A percentile compares a stretch with the other conserved stretches of the same genome.
phyloP scores from a whole-genome alignment of 106 monocot genomes.

The Amphibolis antarctica region DNA sequence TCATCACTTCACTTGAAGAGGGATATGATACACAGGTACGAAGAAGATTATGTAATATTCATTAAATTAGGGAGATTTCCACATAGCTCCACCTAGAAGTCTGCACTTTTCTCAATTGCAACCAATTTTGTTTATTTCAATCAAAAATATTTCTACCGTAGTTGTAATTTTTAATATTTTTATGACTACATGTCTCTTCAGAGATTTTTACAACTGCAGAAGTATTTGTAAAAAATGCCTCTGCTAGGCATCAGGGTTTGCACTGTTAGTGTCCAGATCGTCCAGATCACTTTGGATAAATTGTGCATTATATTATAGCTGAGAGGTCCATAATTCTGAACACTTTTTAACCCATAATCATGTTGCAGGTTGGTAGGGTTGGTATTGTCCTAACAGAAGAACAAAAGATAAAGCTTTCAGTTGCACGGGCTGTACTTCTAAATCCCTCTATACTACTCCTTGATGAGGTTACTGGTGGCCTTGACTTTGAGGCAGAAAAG shows the following conservation, averaged over 20 bases:
- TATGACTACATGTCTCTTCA: too few relatives aligned
- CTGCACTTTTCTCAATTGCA: not conserved
- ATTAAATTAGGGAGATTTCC: too few relatives aligned
- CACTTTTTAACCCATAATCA: not conserved
- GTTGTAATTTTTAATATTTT: too few relatives aligned
- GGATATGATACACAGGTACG: conserved; percentile 87
- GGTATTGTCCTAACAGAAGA: conserved; percentile 77
- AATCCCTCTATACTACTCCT: conserved; percentile 94
- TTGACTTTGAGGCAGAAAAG: conserved; percentile 94
- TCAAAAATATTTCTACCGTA: too few relatives aligned
- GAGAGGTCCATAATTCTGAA: not conserved
- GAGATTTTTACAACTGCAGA: too few relatives aligned
- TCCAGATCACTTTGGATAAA: too few relatives aligned
- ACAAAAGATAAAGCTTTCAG: conserved; percentile 91
- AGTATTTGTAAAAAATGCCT: too few relatives aligned
- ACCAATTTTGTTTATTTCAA: too few relatives aligned
- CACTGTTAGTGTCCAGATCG: too few relatives aligned
- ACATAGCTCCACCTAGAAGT: not conserved
- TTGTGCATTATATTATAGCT: not conserved
- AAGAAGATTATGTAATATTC: not conserved
- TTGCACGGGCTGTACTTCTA: conserved; percentile 94
- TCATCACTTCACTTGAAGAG: conserved; percentile 72
- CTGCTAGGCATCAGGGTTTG: too few relatives aligned
- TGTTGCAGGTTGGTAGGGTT: conserved; percentile 74
- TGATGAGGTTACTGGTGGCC: conserved; percentile 97